Base-by-base conservation (phyloP, 2,329 filamentous ascomycete species). In the Colletotrichum eleusines region DNA sequence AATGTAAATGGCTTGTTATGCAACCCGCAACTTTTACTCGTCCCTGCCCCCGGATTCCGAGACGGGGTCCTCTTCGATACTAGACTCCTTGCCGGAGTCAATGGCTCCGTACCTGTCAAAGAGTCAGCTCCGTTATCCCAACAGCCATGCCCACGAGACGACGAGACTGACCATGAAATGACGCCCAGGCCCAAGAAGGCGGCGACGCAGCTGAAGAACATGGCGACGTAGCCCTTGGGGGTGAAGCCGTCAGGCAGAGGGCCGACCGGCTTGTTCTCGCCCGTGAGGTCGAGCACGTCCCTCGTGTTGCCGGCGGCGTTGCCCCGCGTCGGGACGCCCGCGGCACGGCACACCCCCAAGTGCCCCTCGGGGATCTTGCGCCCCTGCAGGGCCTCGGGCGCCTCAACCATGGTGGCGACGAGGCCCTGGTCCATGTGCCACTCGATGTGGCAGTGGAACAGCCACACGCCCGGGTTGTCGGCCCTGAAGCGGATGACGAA, bases 221-320 rank as follows among this genome's bases (percentile, higher is more conserved):
- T 62, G 40, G 72, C 72, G n/a, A 74, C 71, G 26, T 73, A 73
- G 18, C 72, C 72, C 67, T 73, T 74, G 60, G 72, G 55, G 35
- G 72, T 74, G 68, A 74, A 74, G 2, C 72, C 72, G 18, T 68
- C 71, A 1, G 72, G 72, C 60, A 74, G 71, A 20, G 71, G 67
- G 12, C 59, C 63, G 35, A 38, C 42, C 11, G 71, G 67, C 57
- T n/a, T 62, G 38, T 73, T 74, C 70, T 74, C 72, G n/a, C 75
- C 75, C 2, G 46, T 78, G 5, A 89, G 78, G 73, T 91, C 86
- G 3, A 88, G 76, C 12, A 85, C 76, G 63, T 90, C 77, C 2
- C 79, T 74, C 0, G 85, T 88, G 69, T 90, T 90, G 0, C 84
- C 89, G 0, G 88, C 89, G 0, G 89, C 89, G 75, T 91, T 91